Conservation (phyloP, 108 stramenopile species). For the Pseudonitzschia multiseries region DNA sequence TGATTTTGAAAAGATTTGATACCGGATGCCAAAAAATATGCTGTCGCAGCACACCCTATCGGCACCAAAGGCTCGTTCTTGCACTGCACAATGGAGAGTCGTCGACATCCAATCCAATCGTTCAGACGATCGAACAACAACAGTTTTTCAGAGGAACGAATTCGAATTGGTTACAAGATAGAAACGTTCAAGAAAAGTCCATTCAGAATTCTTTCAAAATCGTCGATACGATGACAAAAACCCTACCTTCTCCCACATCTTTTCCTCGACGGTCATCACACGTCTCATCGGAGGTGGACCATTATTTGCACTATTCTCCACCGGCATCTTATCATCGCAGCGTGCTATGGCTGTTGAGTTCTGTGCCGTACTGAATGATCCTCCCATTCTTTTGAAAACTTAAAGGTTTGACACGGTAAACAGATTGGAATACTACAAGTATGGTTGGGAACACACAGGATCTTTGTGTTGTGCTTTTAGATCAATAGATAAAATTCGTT, state of each 20-base stretch:
- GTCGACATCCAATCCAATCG: neutral
- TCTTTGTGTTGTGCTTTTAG: no score
- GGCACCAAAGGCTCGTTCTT: conserved; percentile 80
- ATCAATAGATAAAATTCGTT: no score
- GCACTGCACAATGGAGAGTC: conserved; percentile 44
- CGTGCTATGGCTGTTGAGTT: conserved; percentile 5
- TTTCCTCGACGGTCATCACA: conserved; percentile 72
- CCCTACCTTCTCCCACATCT: conserved; percentile 72
- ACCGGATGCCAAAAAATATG: conserved; percentile 78
- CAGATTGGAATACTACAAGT: no score
- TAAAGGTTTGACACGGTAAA: neutral
- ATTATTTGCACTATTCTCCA: neutral
- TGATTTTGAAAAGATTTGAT: conserved; percentile 78
- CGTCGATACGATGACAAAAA: neutral
- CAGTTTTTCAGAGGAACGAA: neutral
- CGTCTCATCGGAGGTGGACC: conserved; percentile 44
- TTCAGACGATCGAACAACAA: neutral
- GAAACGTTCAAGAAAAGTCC: no score
- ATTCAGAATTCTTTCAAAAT: neutral
- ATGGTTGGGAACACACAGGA: no score
- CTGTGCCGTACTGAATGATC: conserved; percentile 13
- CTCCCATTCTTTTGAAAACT: conserved; percentile 19
- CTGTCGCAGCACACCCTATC: conserved; percentile 80
- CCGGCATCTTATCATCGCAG: conserved; percentile 11
- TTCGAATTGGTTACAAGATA: neutral